Base-by-base conservation (phyloP, 371 early-diverging fungal species). In the Mucor circinelloides region DNA sequence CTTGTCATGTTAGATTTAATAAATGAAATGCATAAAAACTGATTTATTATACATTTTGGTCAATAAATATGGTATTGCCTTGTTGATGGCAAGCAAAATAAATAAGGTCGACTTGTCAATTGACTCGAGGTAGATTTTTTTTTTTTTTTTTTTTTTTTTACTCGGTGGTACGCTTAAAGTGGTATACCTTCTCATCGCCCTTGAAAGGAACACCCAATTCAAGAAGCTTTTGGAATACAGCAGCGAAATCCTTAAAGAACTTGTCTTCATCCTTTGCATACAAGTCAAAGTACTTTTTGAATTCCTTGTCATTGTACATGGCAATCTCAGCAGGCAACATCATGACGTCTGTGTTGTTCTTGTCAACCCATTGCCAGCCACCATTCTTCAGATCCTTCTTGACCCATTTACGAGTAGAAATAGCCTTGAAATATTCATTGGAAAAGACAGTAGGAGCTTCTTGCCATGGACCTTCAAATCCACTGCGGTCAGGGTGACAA, bases 391-490 rank as follows among this genome's bases (percentile, higher is more conserved):
- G 88, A 65, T 90, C 85, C 75, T 73, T 80, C 64, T 81, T 77
- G 3, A 84, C 79, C 94, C 95, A 93, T n/a, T 72, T 70, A 69
- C 88, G 85, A 44, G 78, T 68, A 27, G 90, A 74, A 28, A 94
- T 82, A 50, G 80, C 87, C 71, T 85, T 87, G 75, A 72, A 96
- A 81, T 76, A 95, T 68, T 87, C 88, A 80, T 94, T 95, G 63
- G 89, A 85, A 83, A 96, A 95, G 42, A 83, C 71, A n/a, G 90
- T 94, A n/a, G 92, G 94, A 5, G 90, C 87, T 68, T 85, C 79
- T 42, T 91, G 93, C 95, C 95, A 95, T 19, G 94, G 94, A 0
- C 96, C 96, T 10, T 92, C 93, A 71, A 79, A 95, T 25, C 96
- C 96, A 64, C 89, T 88, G 36, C 94, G 89, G 62, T 89, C 87